Evolutionary conservation across 2,329 filamentous ascomycete genomes (phyloP), one percentile per base, ranked within the genome.

Genomic region (Cladorrhinum sp.): DNA sequence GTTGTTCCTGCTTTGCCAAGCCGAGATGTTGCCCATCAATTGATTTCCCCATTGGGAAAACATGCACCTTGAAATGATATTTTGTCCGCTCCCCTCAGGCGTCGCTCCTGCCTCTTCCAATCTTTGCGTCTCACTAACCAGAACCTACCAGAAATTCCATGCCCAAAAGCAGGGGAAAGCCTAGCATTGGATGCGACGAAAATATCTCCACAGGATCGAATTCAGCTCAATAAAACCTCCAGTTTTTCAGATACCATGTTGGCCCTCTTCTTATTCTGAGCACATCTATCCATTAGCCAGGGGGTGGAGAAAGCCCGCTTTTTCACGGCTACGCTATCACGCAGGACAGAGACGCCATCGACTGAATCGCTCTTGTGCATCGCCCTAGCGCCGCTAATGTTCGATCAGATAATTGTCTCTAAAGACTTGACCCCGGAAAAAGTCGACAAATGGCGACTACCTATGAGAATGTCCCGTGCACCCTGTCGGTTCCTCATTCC

Each of bases 311-410:
- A 45, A 45, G 29, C 29, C 29, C 29, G 29, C 29, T 32, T 32
- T 32, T 7, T 18, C 36, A 18, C 41, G 41, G 41, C 41, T 45
- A 45, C 41, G 20, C 41, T 45, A 45, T 23, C 10, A 32, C 50
- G 50, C 45, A 55, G 27, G 53, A 7, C n/a, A 23, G 7, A 45
- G 57, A 50, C 24, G 16, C 51, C 20, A 61, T 60, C 52, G 58
- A 53, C 59, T 55, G 32, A 62, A 63, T 52, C 59, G 61, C 57
- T 59, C 52, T 50, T 48, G 45, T 58, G 64, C 64, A 62, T 62
- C 58, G 62, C 59, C 38, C 60, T 58, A 62, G n/a, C 32, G 58
- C 52, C 52, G 61, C 63, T 63, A 59, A 58, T 54, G 20, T 24
- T 55, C 53, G 49, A 57, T 56, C 53, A 49, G 38, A 55, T 55